Evolutionary conservation across 768 basidiomycete species (phyloP), one percentile per base, ranked within the genome.

Genomic region (Naematelia aurantialba): DNA sequence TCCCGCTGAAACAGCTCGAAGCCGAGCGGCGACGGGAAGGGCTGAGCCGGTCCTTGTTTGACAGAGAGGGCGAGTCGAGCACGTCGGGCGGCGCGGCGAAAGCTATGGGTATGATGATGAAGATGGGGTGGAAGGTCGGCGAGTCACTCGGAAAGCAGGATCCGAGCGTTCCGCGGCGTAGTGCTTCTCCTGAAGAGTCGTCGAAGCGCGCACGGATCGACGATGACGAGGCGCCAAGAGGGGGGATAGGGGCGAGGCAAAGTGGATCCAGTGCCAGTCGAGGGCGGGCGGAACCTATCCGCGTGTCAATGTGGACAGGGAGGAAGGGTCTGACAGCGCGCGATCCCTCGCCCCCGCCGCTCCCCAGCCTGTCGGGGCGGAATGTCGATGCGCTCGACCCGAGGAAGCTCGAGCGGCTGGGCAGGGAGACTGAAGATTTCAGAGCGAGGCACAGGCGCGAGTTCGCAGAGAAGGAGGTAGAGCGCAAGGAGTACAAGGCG

Each of bases 61-160:
- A 72, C 21, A 45, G 45, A 21, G 29, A 25, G 21, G 58, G 30
- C 3, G 55, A n/a, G 19, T 22, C 45, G 17, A 39, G 34, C 12
- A 27, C 55, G 48, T 30, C 50, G 14, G 45, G 30, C 29, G 68
- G 68, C 4, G 64, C 57, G 17, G 60, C 57, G n/a, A 75, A 75
- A 60, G 75, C 73, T 13, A 68, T 76, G 67, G 66, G 53, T 26
- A 68, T 76, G 72, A 76, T 76, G 75, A 67, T 68, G 63, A 73
- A 70, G 65, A 76, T 76, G 75, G 75, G 75, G 34, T 76, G 75
- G 75, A 74, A 74, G 57, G 60, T 68, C 4, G 75, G 75, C 11
- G 73, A 76, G 58, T 67, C 70, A 17, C 47, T 76, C 29, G 75
- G 75, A 5, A 71, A 65, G 58, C 62, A 66, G 44, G 12, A 27